Conservation (phyloP, 306 rosid genomes). For the Dalbergia cochinchinensis region DNA sequence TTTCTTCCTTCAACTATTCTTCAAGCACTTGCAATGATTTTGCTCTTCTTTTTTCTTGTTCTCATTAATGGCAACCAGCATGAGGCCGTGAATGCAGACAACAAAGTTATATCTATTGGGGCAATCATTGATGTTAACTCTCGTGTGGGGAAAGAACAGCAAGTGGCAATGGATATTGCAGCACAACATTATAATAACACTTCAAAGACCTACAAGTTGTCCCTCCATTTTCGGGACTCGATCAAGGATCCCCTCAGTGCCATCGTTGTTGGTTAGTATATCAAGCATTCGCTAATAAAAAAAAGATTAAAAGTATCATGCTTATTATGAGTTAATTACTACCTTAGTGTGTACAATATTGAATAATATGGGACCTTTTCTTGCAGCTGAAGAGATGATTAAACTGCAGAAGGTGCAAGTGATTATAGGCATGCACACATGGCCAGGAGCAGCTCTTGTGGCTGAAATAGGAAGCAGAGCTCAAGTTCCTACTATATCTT, state of each 20-base stretch:
- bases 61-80: slow-evolving; percentile 2
- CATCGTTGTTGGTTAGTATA: slow-evolving; percentile 49
- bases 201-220: slow-evolving; percentile 49
- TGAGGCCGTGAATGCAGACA: neutral
- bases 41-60: slow-evolving; percentile 38
- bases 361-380: slow-evolving; percentile 3
- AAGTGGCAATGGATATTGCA: slow-evolving; percentile 56
- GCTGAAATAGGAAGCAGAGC: slow-evolving; percentile 62
- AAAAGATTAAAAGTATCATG: neutral
- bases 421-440: slow-evolving; percentile 66
- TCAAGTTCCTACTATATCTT: slow-evolving; percentile 66
- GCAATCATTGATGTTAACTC: slow-evolving; percentile 51
- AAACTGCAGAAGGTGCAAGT: slow-evolving; percentile 49
- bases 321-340: neutral
- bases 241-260: slow-evolving; percentile 35
- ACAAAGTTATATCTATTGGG: slow-evolving; percentile 47
- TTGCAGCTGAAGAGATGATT: slow-evolving; percentile 63
- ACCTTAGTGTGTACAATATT: neutral
- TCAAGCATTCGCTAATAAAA: neutral
- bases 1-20: slow-evolving; percentile 35
- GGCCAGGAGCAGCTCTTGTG: slow-evolving; percentile 65
- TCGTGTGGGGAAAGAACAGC: slow-evolving; percentile 64
- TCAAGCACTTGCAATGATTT: slow-evolving; percentile 14
- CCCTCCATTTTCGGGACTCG: slow-evolving; percentile 45
- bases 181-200: slow-evolving; percentile 45